These are phyloP conservation scores for Dorcoceras hygrometricum DNA, from an alignment of 257 asterid species.

Conservation along the genomic window DNA sequence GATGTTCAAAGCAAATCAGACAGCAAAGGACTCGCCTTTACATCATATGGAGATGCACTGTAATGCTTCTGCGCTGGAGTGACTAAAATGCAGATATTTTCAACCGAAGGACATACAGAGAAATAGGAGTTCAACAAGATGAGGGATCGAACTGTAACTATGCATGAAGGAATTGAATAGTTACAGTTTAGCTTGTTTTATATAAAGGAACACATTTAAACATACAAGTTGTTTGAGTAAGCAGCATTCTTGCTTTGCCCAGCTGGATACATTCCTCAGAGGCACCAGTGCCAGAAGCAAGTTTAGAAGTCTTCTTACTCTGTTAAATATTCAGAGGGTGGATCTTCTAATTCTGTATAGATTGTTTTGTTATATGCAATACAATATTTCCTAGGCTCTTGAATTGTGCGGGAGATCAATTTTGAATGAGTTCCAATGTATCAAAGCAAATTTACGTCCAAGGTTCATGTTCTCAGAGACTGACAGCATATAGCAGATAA, in stretches of 20 bases:
- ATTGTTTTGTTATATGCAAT: neutral
- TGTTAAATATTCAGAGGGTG: neutral
- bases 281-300: neutral
- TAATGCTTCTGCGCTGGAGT: conserved; percentile 38
- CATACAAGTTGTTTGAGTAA: neutral
- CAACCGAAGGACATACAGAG: neutral
- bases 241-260: neutral
- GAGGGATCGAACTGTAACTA: conserved; percentile 10
- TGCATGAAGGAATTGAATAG: neutral
- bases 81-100: conserved; percentile 27
- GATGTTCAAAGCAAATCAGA: neutral
- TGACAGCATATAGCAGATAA: too few relatives aligned
- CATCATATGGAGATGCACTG: conserved; percentile 21
- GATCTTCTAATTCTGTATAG: neutral
- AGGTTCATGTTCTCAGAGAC: too few relatives aligned
- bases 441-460: neutral
- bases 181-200: conserved; percentile 1
- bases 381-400: neutral
- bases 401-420: neutral
- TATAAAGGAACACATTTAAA: conserved; percentile 2
- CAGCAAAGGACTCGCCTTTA: conserved; percentile 14
- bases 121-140: neutral
- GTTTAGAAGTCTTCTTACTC: neutral
- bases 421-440: neutral
- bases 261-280: neutral